Evolutionary conservation across 805 yeast genomes (phyloP), one percentile per base, ranked within the genome.

Genomic region (Ogataea methanolica): DNA sequence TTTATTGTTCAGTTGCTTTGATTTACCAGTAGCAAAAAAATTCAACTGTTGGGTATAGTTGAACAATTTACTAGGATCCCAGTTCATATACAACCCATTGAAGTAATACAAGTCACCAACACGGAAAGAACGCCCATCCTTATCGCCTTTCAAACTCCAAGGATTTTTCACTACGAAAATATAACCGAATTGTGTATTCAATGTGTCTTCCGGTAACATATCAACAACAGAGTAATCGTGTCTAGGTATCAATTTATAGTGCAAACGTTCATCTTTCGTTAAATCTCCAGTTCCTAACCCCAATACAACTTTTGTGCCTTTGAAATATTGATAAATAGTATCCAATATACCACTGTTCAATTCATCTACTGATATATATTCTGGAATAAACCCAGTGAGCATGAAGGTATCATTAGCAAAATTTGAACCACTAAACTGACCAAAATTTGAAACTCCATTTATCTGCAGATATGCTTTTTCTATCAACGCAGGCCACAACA

Each of bases 311-410:
- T 66, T 53, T 5, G 73, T 73, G 1, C 46, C 29, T 4, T 50
- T 41, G 60, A 74, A 74, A 2, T 57, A 45, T 0, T 49, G 43
- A 46, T 53, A 48, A 48, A 79, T 14, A 49, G 49, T 39, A 23
- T 62, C 47, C 73, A 82, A 33, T 1, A 50, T 36, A 2, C 45
- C 50, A 14, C 42, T 50, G 19, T 66, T 60, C 5, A 75, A 61
- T 8, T 68, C 57, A 8, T 70, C 60, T 1, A 68, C 60, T 1
- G 69, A 54, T 2, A 68, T 49, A 44, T 72, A 73, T 49, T 87
- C 90, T 0, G 96, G 96, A 6, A 84, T 61, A 83, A 86, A 89
- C 1, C 91, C 89, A 2, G 82, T 71, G 2, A 90, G 54, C 38
- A 80, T 64, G 55, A 68, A 87, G 0, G 86, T 75, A 57, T 87